Evolutionary conservation across 163 green algal genomes (phyloP).

Genomic region (Coccomyxa subellipsoidea): DNA sequence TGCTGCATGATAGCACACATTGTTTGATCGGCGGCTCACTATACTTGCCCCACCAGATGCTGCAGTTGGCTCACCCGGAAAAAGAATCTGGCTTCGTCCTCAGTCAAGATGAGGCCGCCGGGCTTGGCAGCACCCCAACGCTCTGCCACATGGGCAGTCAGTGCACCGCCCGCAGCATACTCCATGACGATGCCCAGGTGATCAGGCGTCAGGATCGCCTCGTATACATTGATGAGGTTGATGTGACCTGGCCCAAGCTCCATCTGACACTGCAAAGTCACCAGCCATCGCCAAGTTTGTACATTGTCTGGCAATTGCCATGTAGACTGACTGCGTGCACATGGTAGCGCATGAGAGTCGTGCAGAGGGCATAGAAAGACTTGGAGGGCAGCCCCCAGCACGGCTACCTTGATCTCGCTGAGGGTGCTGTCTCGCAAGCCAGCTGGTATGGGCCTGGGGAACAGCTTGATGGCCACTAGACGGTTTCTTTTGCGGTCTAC

Average conservation of each 20-base stretch:
- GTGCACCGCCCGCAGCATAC: conserved; percentile 52
- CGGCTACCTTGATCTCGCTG: conserved; percentile 69
- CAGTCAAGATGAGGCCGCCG: conserved; percentile 71
- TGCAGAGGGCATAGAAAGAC: no score
- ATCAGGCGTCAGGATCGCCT: conserved; percentile 75
- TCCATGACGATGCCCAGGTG: conserved; percentile 84
- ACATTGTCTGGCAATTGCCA: no score
- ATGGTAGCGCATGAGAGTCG: no score
- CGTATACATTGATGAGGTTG: conserved; percentile 79
- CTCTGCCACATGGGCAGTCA: conserved; percentile 83
- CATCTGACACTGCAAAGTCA: conserved; percentile 53
- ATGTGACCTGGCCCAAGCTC: conserved; percentile 78
- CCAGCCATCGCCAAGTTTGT: no score
- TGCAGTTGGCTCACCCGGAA: conserved; percentile 62
- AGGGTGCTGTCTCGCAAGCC: conserved; percentile 69
- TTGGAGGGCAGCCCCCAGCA: no score
- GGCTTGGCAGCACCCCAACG: conserved; percentile 67
- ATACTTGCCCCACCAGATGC: no score
- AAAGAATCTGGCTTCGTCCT: conserved; percentile 82
- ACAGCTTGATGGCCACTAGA: conserved; percentile 85
- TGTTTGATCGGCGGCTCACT: no score
- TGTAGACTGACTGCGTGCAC: no score
- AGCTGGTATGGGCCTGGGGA: conserved; percentile 77
- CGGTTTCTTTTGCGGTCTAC: conserved; percentile 52
- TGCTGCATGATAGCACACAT: background rate